Conservation (phyloP, 164 flowering plant species). For the Kingdonia uniflora region DNA sequence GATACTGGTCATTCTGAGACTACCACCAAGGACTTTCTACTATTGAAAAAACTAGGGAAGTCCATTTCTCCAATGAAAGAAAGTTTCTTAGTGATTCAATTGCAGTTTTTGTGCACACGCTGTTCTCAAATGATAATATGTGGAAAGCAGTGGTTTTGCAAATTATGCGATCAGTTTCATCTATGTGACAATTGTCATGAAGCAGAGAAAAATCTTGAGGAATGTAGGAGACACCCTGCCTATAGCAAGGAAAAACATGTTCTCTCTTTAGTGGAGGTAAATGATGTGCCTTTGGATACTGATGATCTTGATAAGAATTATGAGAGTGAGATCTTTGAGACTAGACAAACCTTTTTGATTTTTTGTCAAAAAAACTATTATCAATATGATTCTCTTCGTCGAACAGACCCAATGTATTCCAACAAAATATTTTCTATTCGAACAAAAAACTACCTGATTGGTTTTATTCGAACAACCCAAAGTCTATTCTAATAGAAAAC, state of each 20-base stretch:
- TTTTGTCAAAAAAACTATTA: too few relatives aligned
- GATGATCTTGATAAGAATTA: conserved; percentile 87
- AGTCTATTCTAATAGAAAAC: too few relatives aligned
- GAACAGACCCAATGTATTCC: too few relatives aligned
- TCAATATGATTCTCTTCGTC: too few relatives aligned
- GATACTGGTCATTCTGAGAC: background rate
- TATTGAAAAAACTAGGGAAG: background rate
- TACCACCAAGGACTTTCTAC: background rate
- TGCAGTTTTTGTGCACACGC: background rate
- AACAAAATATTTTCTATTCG: too few relatives aligned
- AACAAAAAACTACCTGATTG: too few relatives aligned
- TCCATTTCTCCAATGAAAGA: background rate
- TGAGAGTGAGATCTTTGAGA: conserved; percentile 92
- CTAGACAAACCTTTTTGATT: conserved; percentile 67
- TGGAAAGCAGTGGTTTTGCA: conserved; percentile 1
- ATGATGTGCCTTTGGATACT: conserved; percentile 61
- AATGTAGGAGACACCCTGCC: background rate
- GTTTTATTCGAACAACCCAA: too few relatives aligned
- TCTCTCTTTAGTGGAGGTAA: conserved; percentile 44
- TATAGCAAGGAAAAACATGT: background rate
- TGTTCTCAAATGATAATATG: background rate
- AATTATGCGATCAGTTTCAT: background rate
- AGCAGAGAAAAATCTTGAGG: background rate
- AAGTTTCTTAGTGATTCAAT: background rate
- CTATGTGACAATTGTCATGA: conserved; percentile 4